Conservation (phyloP, 805 yeast species). For the Hanseniaspora vineae region DNA sequence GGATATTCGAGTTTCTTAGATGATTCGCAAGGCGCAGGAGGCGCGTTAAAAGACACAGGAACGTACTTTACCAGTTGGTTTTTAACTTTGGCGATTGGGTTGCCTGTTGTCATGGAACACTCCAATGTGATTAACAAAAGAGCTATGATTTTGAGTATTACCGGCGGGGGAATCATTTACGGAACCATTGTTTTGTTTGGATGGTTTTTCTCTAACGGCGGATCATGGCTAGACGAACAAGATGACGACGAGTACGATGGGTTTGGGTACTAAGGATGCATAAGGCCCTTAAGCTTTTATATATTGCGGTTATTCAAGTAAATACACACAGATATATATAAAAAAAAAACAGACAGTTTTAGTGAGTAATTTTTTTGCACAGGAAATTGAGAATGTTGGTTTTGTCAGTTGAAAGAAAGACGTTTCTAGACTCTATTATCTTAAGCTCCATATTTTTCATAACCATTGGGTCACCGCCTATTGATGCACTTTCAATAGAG, state of each 20-base stretch:
- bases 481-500: constrained; percentile 13
- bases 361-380: constrained; percentile 1
- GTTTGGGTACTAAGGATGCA: constrained; percentile 14
- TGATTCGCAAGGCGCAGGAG: constrained; percentile 4
- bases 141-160: constrained; percentile 64
- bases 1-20: constrained; percentile 35
- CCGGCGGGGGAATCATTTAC: constrained; percentile 78
- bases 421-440: constrained; percentile 45
- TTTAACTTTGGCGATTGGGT: constrained; percentile 57
- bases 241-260: constrained; percentile 30
- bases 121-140: constrained; percentile 52
- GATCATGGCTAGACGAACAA: constrained; percentile 9
- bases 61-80: constrained; percentile 67
- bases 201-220: constrained; percentile 41
- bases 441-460: constrained; percentile 67
- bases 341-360: background rate
- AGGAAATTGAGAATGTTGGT: constrained; percentile 2
- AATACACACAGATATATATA: no score
- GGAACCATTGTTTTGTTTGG: constrained; percentile 74
- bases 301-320: no score
- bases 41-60: constrained; percentile 58
- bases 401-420: background rate
- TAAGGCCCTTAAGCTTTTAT: no score
- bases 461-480: constrained; percentile 39
- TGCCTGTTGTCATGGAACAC: constrained; percentile 71